These are phyloP conservation scores for Irpex sp. DNA, from an alignment of 1,284 basidiomycete genomes.

Conservation along the genomic window DNA sequence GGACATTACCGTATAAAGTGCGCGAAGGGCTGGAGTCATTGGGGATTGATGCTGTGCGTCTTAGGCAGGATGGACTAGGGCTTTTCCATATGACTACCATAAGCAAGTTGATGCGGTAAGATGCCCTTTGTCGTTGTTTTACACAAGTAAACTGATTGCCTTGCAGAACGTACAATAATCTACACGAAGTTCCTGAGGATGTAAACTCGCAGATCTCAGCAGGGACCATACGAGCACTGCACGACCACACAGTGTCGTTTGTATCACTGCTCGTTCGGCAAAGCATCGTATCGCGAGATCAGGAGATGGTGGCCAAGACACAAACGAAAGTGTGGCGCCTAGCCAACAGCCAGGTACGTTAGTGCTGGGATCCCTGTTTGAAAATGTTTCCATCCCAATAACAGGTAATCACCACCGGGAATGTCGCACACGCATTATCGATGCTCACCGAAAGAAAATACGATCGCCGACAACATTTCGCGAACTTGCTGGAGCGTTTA, in stretches of 20 bases:
- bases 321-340: conserved; percentile 57
- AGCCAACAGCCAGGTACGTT: conserved; percentile 22
- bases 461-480: conserved; percentile 33
- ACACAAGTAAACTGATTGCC: not conserved
- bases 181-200: conserved; percentile 32
- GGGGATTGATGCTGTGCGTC: conserved; percentile 39
- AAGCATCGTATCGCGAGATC: conserved; percentile 50
- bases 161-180: conserved; percentile 26
- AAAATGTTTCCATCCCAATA: conserved; percentile 19
- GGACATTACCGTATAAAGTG: conserved; percentile 42
- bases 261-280: conserved; percentile 45
- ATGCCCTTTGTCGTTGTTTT: conserved; percentile 1
- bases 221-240: conserved; percentile 31
- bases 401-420: conserved; percentile 33
- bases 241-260: conserved; percentile 45
- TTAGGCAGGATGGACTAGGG: conserved; percentile 41
- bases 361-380: conserved; percentile 22
- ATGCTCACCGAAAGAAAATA: conserved; percentile 32
- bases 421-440: conserved; percentile 42
- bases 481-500: conserved; percentile 22
- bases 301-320: conserved; percentile 50
- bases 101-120: conserved; percentile 37
- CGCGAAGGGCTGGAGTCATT: conserved; percentile 36
- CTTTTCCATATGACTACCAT: conserved; percentile 47
- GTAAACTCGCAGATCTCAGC: conserved; percentile 25